Evolutionary conservation across 345 rosid genomes (phyloP), one percentile per base, ranked within the genome.

Genomic region (Salix purpurea): DNA sequence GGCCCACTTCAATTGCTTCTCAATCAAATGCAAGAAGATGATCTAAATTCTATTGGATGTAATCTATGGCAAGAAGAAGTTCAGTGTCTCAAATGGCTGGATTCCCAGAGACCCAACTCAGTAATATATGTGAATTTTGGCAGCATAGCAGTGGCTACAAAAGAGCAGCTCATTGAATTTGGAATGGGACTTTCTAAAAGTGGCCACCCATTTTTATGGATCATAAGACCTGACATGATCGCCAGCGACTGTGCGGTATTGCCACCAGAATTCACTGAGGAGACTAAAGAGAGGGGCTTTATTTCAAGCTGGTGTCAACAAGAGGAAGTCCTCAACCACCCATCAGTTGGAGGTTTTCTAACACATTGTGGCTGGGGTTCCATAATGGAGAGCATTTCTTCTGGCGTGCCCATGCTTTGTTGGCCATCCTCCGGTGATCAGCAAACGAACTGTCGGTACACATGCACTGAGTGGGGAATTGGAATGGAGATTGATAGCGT

Each of bases 41-140:
- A 69, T 37, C 23, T 67, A 0, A 60, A 15, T 7, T 66, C 79
- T 21, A 48, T 70, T 24, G 73, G 10, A 18, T 46, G 18, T 18
- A 76, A 73, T 62, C 66, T 81, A 0, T 81, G 83, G 83, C 76
- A 73, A 68, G 80, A 81, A 24, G 80, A 81, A 21, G 24, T 66
- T 2, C 28, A 19, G 4, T 81, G 83, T 42, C 65, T 81, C 36
- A 52, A 26, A 16, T 81, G 80, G 83, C 74, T 69, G 11, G 50
- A 74, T 12, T 58, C 61, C 56, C 52, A 39, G 19, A 56, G n/a
- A 37, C 52, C 67, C 50, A 76, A 62, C 11, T 81, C 81, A 1
- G 78, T 81, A 58, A 60, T 77, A 10, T 77, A 81, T 9, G 78
- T 81, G 10, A 81, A 77, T 56, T 76, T 81, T 28, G 83, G 83